Evolutionary conservation across 192 early-diverging fungal genomes (phyloP).

Genomic region (Coemansia sp.): DNA sequence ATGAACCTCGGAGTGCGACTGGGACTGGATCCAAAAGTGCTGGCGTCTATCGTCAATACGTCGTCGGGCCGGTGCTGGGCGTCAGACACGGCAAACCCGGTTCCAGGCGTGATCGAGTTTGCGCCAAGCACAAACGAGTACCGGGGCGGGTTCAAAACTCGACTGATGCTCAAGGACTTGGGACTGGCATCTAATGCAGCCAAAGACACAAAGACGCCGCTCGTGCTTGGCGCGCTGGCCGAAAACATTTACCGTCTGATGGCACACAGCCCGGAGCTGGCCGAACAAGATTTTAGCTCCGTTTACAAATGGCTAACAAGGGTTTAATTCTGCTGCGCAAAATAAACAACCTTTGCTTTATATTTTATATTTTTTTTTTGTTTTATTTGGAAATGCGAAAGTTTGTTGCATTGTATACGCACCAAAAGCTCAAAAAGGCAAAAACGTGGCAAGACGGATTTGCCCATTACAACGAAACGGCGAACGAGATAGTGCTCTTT

Average conservation of each 20-base stretch:
- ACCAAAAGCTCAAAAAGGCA: conserved; percentile 52
- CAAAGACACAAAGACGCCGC: conserved; percentile 71
- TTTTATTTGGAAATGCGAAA: conserved; percentile 18
- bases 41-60: conserved; percentile 86
- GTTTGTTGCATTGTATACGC: conserved; percentile 50
- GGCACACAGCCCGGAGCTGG: conserved; percentile 61
- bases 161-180: conserved; percentile 92
- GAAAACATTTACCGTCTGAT: conserved; percentile 83
- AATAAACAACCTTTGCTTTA: background rate
- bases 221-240: conserved; percentile 72
- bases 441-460: conserved; percentile 56
- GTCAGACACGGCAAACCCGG: conserved; percentile 89
- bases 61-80: conserved; percentile 90
- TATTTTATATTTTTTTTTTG: background rate
- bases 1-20: conserved; percentile 86
- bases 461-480: conserved; percentile 27
- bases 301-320: conserved; percentile 59
- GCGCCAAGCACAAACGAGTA: conserved; percentile 80
- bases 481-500: conserved; percentile 33
- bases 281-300: conserved; percentile 81
- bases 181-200: conserved; percentile 88
- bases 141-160: conserved; percentile 85
- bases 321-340: background rate
- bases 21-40: conserved; percentile 83
- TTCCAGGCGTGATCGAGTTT: conserved; percentile 75